These are phyloP conservation scores for Boletales sp. DNA, from an alignment of 768 basidiomycete genomes.

Conservation along the genomic window DNA sequence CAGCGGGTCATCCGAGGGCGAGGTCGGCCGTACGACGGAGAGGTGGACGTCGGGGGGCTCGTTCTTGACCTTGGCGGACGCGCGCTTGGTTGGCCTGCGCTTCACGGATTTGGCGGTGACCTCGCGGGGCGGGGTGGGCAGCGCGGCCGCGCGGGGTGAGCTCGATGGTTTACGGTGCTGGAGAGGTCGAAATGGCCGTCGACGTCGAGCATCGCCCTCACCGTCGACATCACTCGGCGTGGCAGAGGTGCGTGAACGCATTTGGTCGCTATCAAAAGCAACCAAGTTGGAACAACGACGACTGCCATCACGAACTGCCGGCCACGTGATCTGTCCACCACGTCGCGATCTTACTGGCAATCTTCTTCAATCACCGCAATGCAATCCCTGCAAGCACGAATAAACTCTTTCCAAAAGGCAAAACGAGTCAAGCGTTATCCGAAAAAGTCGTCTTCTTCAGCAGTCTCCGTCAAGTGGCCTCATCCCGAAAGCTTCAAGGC, in stretches of 20 bases:
- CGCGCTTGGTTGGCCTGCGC: constrained; percentile 30
- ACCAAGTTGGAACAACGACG: background rate
- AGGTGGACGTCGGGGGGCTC: constrained; percentile 66
- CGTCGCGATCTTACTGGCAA: background rate
- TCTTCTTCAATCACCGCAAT: constrained; percentile 26
- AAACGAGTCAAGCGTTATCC: constrained; percentile 55
- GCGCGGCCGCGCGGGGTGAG: constrained; percentile 40
- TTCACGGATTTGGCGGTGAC: constrained; percentile 42
- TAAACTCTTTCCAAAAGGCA: constrained; percentile 66
- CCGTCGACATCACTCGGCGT: constrained; percentile 1
- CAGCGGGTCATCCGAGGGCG: constrained; percentile 74
- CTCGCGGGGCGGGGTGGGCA: constrained; percentile 64
- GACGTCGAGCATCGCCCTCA: constrained; percentile 3
- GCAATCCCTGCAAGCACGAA: constrained; percentile 54
- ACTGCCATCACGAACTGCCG: background rate
- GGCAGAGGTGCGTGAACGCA: constrained; percentile 12
- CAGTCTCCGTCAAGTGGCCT: constrained; percentile 68
- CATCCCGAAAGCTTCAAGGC: constrained; percentile 63
- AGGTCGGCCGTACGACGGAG: constrained; percentile 58
- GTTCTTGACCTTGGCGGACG: constrained; percentile 43
- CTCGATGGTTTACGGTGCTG: constrained; percentile 5
- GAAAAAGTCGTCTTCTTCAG: constrained; percentile 43
- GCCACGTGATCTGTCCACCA: constrained; percentile 5
- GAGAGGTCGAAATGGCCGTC: constrained; percentile 19
- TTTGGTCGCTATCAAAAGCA: constrained; percentile 13